Evolutionary conservation across 1,139 yeast genomes (phyloP).

Genomic region (Suhomyces atakaporum): DNA sequence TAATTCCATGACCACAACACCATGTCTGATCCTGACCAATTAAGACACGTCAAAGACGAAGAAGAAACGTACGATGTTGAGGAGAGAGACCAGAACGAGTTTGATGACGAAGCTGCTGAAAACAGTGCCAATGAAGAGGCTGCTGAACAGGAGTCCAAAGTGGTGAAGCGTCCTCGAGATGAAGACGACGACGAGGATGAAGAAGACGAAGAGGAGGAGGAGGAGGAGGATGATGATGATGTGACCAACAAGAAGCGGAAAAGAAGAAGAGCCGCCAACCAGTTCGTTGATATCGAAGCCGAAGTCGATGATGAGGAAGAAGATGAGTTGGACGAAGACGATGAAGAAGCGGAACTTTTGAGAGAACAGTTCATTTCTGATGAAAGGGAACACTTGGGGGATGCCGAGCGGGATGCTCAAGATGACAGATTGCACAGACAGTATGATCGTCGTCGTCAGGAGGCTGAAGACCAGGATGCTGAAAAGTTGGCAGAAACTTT

Average conservation of each 20-base stretch:
- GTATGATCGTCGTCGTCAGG: constrained; percentile 86
- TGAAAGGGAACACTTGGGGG: constrained; percentile 60
- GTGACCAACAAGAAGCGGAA: constrained; percentile 54
- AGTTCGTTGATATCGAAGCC: constrained; percentile 97
- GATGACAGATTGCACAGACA: constrained; percentile 85
- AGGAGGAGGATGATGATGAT: constrained; percentile 62
- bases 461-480: constrained; percentile 92
- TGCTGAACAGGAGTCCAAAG: constrained; percentile 10
- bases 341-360: constrained; percentile 81
- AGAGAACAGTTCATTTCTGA: constrained; percentile 83
- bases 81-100: constrained; percentile 47
- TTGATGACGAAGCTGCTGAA: constrained; percentile 38
- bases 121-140: constrained; percentile 12
- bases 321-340: constrained; percentile 86
- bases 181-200: constrained; percentile 22
- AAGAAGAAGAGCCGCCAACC: constrained; percentile 74
- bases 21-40: constrained; percentile 13
- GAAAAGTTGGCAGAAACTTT: constrained; percentile 91
- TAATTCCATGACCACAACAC: not conserved
- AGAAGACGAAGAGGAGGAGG: constrained; percentile 45
- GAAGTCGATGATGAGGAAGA: constrained; percentile 99
- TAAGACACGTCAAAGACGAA: constrained; percentile 14
- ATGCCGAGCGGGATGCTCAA: constrained; percentile 44
- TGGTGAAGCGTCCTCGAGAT: constrained; percentile 14
- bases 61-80: constrained; percentile 22